phyloP scores from a whole-genome alignment of 306 rosid species.

The Astragalus glycyphyllos region DNA sequence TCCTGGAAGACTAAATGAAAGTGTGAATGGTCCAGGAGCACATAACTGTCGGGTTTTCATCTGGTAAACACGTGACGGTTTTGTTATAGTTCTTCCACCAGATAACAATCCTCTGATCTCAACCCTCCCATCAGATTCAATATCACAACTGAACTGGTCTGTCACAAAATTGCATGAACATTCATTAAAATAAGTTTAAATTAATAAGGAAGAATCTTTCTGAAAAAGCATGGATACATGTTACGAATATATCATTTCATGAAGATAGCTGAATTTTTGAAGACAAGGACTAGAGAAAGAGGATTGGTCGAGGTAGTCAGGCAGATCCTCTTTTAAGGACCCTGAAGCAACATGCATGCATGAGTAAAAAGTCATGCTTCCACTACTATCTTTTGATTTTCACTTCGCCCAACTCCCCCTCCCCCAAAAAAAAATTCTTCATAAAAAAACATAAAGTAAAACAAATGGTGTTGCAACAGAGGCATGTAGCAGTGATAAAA shows the following conservation, averaged over 20 bases:
- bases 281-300: background rate
- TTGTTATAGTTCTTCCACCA: constrained; percentile 64
- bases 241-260: constrained; percentile 3
- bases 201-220: background rate
- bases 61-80: constrained; percentile 58
- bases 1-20: constrained; percentile 79
- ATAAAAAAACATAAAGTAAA: background rate
- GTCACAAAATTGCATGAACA: constrained; percentile 39
- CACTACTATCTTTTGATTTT: background rate
- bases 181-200: background rate
- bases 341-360: background rate
- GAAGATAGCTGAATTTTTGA: constrained; percentile 3
- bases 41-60: constrained; percentile 62
- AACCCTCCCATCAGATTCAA: constrained; percentile 74
- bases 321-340: background rate
- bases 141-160: constrained; percentile 70
- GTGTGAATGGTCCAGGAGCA: constrained; percentile 73
- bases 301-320: background rate
- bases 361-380: background rate
- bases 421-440: background rate
- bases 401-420: background rate
- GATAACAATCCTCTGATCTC: constrained; percentile 57
- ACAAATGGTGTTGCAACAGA: background rate
- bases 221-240: constrained; percentile 30
- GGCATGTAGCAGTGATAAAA: background rate